These are phyloP conservation scores for Fusarium illudens DNA, from an alignment of 2,329 filamentous ascomycete genomes.

Conservation along the genomic window DNA sequence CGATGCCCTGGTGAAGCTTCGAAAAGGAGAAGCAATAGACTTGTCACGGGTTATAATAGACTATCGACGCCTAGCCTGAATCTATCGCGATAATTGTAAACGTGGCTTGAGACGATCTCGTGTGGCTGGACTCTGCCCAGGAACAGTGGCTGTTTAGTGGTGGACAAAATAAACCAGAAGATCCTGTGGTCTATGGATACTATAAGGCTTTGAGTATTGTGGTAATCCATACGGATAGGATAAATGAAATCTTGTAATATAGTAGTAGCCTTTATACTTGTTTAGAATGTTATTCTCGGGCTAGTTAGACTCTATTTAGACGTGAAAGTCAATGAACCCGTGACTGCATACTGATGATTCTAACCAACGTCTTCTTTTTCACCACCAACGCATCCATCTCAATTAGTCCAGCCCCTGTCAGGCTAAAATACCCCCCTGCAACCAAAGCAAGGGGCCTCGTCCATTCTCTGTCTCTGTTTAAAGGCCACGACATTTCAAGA, in stretches of 20 bases:
- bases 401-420: not conserved
- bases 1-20: not conserved
- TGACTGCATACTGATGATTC: not conserved
- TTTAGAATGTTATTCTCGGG: not conserved
- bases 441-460: conserved; percentile 2
- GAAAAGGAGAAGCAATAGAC: not conserved
- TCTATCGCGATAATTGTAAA: not conserved
- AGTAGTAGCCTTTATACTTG: not conserved
- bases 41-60: not conserved
- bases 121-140: not conserved
- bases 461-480: not conserved
- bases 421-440: not conserved
- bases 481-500: conserved; percentile 5
- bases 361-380: not conserved
- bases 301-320: not conserved
- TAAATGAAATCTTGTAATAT: not conserved
- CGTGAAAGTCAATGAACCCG: not conserved
- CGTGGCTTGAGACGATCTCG: not conserved
- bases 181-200: too few species aligned
- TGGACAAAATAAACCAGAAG: not conserved
- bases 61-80: not conserved
- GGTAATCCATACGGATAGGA: not conserved
- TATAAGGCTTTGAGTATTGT: not conserved
- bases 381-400: not conserved
- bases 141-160: not conserved